These are phyloP conservation scores for Dipteronia dyeriana DNA, from an alignment of 345 rosid genomes.

Conservation along the genomic window DNA sequence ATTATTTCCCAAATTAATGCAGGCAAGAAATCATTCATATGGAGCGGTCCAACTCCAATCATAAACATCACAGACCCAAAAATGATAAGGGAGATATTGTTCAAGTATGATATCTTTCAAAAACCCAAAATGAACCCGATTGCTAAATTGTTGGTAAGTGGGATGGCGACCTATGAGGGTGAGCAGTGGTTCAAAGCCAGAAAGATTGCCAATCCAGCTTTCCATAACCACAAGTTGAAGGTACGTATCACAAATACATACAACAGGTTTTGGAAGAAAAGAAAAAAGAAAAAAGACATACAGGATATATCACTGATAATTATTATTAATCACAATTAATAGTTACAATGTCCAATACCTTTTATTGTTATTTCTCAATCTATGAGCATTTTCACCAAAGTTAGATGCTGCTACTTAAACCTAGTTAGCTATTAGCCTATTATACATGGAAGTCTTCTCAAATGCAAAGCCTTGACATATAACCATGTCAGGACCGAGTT, in stretches of 20 bases:
- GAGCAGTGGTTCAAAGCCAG: slow-evolving; percentile 53
- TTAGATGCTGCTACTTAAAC: too few relatives aligned
- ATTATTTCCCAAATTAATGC: too few relatives aligned
- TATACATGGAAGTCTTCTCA: too few relatives aligned
- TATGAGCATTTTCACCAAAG: too few relatives aligned
- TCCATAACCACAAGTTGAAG: slow-evolving; percentile 53
- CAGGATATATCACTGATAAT: too few relatives aligned
- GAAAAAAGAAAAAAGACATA: too few relatives aligned
- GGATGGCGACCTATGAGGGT: slow-evolving; percentile 38
- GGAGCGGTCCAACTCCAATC: slow-evolving; percentile 46
- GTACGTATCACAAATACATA: slow-evolving; percentile 14
- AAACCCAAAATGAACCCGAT: slow-evolving; percentile 32
- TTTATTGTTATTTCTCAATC: too few relatives aligned
- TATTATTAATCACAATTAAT: too few relatives aligned
- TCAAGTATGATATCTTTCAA: slow-evolving; percentile 34
- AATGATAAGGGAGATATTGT: slow-evolving; percentile 39
- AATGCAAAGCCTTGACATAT: too few relatives aligned
- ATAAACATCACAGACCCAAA: slow-evolving; percentile 40
- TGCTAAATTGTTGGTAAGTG: slow-evolving; percentile 28
- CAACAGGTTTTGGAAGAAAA: too few relatives aligned
- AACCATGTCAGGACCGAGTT: too few relatives aligned
- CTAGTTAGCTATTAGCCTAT: too few relatives aligned
- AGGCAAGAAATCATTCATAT: slow-evolving; percentile 46
- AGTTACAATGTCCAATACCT: not conserved
- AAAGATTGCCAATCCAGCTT: slow-evolving; percentile 54